Conservation (phyloP, 1,284 basidiomycete species). For the Moesziomyces sp. region DNA sequence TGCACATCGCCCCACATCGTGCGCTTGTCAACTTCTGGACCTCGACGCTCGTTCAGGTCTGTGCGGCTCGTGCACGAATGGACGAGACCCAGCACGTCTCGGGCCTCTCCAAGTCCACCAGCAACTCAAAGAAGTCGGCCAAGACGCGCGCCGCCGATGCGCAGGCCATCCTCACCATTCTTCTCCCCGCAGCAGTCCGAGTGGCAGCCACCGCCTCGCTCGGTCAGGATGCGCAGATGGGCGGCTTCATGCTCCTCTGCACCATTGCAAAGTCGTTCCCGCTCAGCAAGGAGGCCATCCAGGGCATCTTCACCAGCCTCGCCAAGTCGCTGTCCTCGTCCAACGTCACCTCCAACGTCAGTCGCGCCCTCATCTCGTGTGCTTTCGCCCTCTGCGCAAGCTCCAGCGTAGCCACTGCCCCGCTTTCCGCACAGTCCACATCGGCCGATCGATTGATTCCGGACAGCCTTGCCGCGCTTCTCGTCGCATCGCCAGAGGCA, state of each 20-base stretch:
- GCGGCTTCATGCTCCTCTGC: constrained; percentile 60
- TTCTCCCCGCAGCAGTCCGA: constrained; percentile 67
- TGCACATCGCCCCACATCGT: constrained; percentile 75
- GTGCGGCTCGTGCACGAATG: constrained; percentile 45
- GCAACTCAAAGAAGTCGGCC: constrained; percentile 46
- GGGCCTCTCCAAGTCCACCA: constrained; percentile 46
- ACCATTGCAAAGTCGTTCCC: constrained; percentile 55
- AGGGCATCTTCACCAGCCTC: constrained; percentile 45
- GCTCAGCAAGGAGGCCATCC: constrained; percentile 55
- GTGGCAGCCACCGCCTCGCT: constrained; percentile 30
- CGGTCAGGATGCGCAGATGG: constrained; percentile 53
- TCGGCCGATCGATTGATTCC: constrained; percentile 39
- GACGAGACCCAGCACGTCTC: constrained; percentile 69
- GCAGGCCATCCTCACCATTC: constrained; percentile 60
- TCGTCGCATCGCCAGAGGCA: constrained; percentile 35
- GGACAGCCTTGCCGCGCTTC: constrained; percentile 31
- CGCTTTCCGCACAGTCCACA: constrained; percentile 23
- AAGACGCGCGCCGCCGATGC: constrained; percentile 48
- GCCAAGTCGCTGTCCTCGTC: constrained; percentile 34
- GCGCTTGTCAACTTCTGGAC: constrained; percentile 86
- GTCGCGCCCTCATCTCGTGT: constrained; percentile 48
- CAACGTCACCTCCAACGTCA: constrained; percentile 19
- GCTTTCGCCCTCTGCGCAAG: constrained; percentile 53
- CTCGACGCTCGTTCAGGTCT: constrained; percentile 81
- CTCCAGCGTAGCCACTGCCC: constrained; percentile 25